Conservation (phyloP, 257 asterid species). For the Mentha longifolia region DNA sequence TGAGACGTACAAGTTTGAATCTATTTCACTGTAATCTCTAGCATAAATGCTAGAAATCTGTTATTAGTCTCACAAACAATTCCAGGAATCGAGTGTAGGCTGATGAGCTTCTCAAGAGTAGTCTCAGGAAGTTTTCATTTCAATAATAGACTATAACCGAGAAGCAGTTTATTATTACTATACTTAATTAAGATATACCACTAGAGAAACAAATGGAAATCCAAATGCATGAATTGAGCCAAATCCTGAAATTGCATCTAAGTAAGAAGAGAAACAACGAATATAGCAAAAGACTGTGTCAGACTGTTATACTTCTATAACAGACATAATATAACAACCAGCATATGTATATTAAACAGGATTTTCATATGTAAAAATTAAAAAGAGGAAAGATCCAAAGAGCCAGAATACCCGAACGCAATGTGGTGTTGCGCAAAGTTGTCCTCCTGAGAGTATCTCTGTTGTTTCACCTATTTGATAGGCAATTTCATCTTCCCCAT, state of each 20-base stretch:
- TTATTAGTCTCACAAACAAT: background rate
- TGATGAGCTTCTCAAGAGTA: background rate
- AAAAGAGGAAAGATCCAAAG: slow-evolving; percentile 13
- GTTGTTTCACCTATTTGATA: slow-evolving; percentile 96
- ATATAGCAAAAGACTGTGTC: background rate
- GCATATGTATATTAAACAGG: background rate
- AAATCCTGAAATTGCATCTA: slow-evolving; percentile 8
- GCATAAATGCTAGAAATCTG: background rate
- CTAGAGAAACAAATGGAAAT: background rate
- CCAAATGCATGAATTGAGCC: slow-evolving; percentile 6
- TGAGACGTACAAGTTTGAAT: too few species aligned
- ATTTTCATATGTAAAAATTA: background rate
- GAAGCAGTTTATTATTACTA: background rate
- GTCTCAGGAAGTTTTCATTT: background rate
- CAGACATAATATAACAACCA: slow-evolving; percentile 6
- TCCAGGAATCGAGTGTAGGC: background rate
- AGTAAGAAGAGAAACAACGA: background rate
- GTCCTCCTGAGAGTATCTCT: slow-evolving; percentile 85
- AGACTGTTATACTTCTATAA: background rate
- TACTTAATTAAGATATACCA: background rate
- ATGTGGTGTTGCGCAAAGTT: slow-evolving; percentile 94
- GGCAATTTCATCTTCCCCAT: slow-evolving; percentile 87
- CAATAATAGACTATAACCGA: background rate
- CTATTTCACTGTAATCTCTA: too few species aligned
- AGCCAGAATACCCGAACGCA: slow-evolving; percentile 71